A percentile compares a stretch with the other conserved stretches of the same genome.
These are phyloP conservation scores for Aphanomyces stellatus DNA, from an alignment of 352 stramenopile species.

Conservation along the genomic window DNA sequence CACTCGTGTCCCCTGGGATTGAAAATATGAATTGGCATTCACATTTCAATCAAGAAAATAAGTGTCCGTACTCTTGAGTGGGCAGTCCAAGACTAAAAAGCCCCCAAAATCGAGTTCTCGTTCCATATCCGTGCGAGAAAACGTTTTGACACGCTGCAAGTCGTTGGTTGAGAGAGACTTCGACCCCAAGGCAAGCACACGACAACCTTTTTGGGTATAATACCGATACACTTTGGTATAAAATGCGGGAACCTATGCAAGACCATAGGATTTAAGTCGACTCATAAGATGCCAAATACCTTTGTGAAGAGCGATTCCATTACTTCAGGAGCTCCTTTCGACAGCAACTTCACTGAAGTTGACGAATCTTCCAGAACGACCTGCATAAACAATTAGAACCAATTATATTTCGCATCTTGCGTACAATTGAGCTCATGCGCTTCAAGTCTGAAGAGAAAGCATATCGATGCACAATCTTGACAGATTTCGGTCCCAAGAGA, in stretches of 20 bases:
- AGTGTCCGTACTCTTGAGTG: constrained; percentile 58
- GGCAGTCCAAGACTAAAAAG: constrained; percentile 90
- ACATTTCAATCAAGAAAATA: not conserved
- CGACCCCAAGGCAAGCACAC: constrained; percentile 87
- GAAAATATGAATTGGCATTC: not conserved
- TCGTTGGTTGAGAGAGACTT: constrained; percentile 28
- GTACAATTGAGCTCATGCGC: constrained; percentile 87
- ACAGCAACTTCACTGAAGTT: constrained; percentile 33
- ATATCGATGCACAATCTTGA: constrained; percentile 76
- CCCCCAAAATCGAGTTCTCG: constrained; percentile 80
- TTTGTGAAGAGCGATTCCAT: constrained; percentile 58
- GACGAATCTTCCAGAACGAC: not conserved
- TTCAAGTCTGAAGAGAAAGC: constrained; percentile 86
- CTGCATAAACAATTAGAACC: constrained; percentile 11
- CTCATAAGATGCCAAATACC: not conserved
- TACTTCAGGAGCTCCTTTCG: constrained; percentile 93
- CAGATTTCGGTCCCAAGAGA: constrained; percentile 24
- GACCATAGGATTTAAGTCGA: not conserved
- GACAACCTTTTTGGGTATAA: constrained; percentile 34
- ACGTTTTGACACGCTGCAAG: constrained; percentile 23
- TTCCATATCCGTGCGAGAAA: constrained; percentile 60
- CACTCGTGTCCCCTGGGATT: constrained; percentile 50
- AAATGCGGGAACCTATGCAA: constrained; percentile 43
- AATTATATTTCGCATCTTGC: constrained; percentile 30
- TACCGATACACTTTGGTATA: constrained; percentile 44